phyloP scores from a whole-genome alignment of 2,329 filamentous ascomycete species.

The Seiridium unicorne region DNA sequence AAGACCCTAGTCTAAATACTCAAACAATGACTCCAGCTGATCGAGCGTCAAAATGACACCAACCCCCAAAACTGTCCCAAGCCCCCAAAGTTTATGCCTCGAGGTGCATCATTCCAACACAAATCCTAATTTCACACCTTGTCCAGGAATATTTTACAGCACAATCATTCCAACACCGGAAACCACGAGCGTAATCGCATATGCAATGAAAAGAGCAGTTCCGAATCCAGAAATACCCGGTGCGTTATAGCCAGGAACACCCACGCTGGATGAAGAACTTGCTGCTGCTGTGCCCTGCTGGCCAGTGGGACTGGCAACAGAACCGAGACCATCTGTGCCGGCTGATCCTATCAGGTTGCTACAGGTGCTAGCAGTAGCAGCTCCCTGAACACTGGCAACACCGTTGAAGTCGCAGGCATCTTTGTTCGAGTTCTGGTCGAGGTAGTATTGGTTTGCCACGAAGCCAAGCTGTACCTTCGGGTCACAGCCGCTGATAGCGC shows the following conservation, averaged over 20 bases:
- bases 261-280: constrained; percentile 36
- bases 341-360: constrained; percentile 58
- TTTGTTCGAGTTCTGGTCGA: constrained; percentile 42
- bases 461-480: constrained; percentile 69
- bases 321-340: constrained; percentile 58
- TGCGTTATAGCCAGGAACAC: constrained; percentile 36
- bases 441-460: constrained; percentile 73
- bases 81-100: not conserved
- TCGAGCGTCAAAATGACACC: not conserved
- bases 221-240: constrained; percentile 28
- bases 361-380: constrained; percentile 53
- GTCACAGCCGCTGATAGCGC: constrained; percentile 76
- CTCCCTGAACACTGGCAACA: constrained; percentile 53
- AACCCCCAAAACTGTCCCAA: not conserved
- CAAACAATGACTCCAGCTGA: not conserved
- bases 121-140: not conserved
- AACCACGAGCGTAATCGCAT: constrained; percentile 45
- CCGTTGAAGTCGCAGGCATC: constrained; percentile 72
- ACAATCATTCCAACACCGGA: constrained; percentile 54
- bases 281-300: constrained; percentile 33
- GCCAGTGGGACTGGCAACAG: constrained; percentile 46
- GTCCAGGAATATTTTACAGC: constrained; percentile 37
- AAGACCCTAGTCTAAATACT: constrained; percentile 5
- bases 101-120: not conserved
- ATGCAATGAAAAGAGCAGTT: constrained; percentile 40